Evolutionary conservation across 768 basidiomycete species (phyloP).

Genomic region (Terana coerulea): DNA sequence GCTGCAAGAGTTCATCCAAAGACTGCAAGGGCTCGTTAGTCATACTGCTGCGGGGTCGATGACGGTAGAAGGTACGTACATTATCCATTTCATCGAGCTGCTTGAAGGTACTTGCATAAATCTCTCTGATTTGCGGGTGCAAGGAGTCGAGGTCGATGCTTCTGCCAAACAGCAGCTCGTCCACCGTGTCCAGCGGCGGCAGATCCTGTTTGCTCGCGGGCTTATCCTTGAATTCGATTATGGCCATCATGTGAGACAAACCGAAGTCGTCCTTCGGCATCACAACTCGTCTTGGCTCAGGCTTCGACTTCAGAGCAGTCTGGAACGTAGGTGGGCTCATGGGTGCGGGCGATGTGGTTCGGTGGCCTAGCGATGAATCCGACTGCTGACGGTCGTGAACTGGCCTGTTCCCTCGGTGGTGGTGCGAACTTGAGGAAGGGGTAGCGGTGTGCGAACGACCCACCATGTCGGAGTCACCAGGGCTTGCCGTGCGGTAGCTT

Average conservation of each 20-base stretch:
- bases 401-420: constrained; percentile 1
- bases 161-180: constrained; percentile 69
- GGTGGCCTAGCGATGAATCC: constrained; percentile 46
- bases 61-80: constrained; percentile 34
- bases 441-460: constrained; percentile 24
- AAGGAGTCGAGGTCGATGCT: constrained; percentile 56
- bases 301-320: constrained; percentile 10
- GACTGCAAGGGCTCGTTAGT: constrained; percentile 14
- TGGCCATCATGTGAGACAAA: constrained; percentile 78
- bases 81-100: constrained; percentile 79
- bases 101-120: constrained; percentile 68
- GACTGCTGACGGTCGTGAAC: constrained; percentile 56
- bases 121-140: constrained; percentile 68
- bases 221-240: constrained; percentile 66
- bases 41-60: not conserved
- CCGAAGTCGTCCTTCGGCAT: constrained; percentile 85
- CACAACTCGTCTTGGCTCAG: constrained; percentile 40
- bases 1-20: constrained; percentile 26
- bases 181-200: constrained; percentile 56
- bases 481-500: constrained; percentile 26
- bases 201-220: constrained; percentile 31
- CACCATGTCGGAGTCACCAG: constrained; percentile 21
- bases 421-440: constrained; percentile 35
- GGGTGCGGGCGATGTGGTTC: constrained; percentile 21
- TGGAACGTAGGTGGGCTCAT: constrained; percentile 8